phyloP scores from a whole-genome alignment of 1,139 yeast species.

The Pichia sp. region DNA sequence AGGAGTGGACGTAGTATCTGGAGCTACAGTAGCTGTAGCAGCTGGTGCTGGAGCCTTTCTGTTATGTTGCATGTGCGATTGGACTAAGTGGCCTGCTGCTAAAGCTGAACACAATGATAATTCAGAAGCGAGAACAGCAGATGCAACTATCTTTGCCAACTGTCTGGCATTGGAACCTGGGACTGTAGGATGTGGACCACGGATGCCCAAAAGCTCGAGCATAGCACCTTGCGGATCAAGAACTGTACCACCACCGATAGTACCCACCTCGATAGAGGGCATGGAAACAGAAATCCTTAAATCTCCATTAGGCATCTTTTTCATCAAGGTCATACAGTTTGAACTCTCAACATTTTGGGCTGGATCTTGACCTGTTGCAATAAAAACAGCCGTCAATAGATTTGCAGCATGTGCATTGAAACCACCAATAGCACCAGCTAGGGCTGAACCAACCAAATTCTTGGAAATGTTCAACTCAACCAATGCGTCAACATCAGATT shows the following conservation, averaged over 20 bases:
- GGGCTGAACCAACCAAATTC: slow-evolving; percentile 92
- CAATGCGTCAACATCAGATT: slow-evolving; percentile 87
- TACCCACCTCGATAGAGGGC: slow-evolving; percentile 99
- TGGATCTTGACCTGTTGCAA: slow-evolving; percentile 98
- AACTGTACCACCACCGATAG: slow-evolving; percentile 98
- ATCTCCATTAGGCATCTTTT: slow-evolving; percentile 69
- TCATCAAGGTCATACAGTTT: slow-evolving; percentile 94
- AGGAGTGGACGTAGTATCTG: neutral
- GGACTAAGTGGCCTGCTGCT: slow-evolving; percentile 98
- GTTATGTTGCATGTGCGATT: slow-evolving; percentile 96
- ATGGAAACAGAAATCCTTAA: slow-evolving; percentile 88
- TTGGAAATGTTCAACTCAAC: slow-evolving; percentile 86
- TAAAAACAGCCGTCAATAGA: slow-evolving; percentile 84
- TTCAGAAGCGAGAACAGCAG: slow-evolving; percentile 95
- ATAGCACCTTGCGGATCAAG: slow-evolving; percentile 96
- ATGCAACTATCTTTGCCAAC: slow-evolving; percentile 90
- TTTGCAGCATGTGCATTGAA: slow-evolving; percentile 98
- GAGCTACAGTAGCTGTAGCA: slow-evolving; percentile 22
- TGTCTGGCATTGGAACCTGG: slow-evolving; percentile 97
- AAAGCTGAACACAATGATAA: slow-evolving; percentile 89
- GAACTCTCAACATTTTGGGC: slow-evolving; percentile 98
- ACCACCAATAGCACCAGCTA: slow-evolving; percentile 98
- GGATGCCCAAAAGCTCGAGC: slow-evolving; percentile 90
- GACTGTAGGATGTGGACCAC: slow-evolving; percentile 89
- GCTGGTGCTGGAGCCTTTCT: slow-evolving; percentile 42